Evolutionary conservation across 2,329 filamentous ascomycete species (phyloP).

Genomic region (Apiospora hydei): DNA sequence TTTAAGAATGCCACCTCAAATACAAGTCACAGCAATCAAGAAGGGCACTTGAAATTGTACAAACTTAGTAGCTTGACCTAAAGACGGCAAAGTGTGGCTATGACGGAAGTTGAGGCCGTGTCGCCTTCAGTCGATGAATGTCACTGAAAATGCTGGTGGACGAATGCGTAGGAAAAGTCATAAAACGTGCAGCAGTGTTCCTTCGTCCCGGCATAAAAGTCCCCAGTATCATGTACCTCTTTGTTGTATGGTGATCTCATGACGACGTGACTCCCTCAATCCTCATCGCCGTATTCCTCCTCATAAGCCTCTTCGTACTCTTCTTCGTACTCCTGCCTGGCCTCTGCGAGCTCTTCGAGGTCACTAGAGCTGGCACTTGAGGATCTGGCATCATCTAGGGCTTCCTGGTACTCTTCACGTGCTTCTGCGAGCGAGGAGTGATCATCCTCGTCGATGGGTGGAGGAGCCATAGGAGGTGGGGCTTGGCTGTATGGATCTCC

Average conservation of each 20-base stretch:
- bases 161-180: neutral
- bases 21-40: neutral
- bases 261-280: neutral
- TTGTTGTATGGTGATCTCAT: neutral
- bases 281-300: conserved; percentile 28
- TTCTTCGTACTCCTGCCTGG: conserved; percentile 58
- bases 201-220: neutral
- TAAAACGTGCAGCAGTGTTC: conserved; percentile 3
- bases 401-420: conserved; percentile 52
- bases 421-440: conserved; percentile 44
- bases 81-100: neutral
- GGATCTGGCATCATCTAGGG: conserved; percentile 48
- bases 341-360: conserved; percentile 53
- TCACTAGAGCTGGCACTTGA: conserved; percentile 47
- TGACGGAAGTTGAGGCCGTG: neutral
- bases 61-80: neutral
- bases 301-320: conserved; percentile 52
- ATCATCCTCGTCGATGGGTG: conserved; percentile 27
- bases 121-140: neutral
- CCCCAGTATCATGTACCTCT: neutral
- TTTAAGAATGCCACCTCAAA: neutral
- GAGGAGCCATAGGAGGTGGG: conserved; percentile 15
- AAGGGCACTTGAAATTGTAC: neutral
- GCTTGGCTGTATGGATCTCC: conserved; percentile 20
- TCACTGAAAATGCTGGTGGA: neutral